phyloP scores from a whole-genome alignment of 139 green algal species.

The Pleodorina starrii region DNA sequence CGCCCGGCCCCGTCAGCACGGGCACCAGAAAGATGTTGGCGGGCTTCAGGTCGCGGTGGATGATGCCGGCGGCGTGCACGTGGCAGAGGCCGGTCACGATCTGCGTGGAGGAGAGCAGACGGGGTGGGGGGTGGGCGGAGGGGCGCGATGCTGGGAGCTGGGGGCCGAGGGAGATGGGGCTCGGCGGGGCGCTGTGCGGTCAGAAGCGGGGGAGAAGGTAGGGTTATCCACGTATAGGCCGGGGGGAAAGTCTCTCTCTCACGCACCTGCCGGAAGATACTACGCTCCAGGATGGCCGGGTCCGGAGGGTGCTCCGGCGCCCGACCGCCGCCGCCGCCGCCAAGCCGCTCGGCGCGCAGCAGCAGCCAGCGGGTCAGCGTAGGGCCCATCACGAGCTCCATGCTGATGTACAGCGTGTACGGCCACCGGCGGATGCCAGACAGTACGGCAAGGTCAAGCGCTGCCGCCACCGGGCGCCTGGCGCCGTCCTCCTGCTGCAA shows the following conservation, averaged over 20 bases:
- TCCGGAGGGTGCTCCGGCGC: not conserved
- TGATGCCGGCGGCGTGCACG: conserved; percentile 51
- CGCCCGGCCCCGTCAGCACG: not conserved
- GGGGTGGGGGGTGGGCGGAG: not conserved
- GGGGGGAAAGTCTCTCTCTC: too few relatives aligned
- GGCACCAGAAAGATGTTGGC: conserved; percentile 61
- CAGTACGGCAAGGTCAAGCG: not conserved
- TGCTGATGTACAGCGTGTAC: conserved; percentile 66
- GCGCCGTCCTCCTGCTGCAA: not conserved
- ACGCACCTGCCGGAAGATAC: conserved; percentile 57
- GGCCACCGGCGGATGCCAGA: conserved; percentile 49
- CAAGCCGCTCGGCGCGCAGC: conserved; percentile 23
- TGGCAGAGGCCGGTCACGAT: conserved; percentile 47
- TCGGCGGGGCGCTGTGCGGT: too few relatives aligned
- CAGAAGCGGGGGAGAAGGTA: too few relatives aligned
- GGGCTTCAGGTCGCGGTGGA: conserved; percentile 61
- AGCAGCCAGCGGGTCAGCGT: conserved; percentile 57
- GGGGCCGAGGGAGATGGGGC: too few relatives aligned
- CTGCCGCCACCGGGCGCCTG: not conserved
- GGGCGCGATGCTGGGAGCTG: too few relatives aligned
- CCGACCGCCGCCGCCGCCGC: not conserved
- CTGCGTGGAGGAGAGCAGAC: not conserved
- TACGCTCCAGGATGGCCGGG: conserved; percentile 29
- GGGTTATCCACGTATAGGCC: too few relatives aligned
- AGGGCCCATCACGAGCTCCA: conserved; percentile 57